phyloP scores from a whole-genome alignment of 306 rosid genomes.

The Begonia loranthoides region DNA sequence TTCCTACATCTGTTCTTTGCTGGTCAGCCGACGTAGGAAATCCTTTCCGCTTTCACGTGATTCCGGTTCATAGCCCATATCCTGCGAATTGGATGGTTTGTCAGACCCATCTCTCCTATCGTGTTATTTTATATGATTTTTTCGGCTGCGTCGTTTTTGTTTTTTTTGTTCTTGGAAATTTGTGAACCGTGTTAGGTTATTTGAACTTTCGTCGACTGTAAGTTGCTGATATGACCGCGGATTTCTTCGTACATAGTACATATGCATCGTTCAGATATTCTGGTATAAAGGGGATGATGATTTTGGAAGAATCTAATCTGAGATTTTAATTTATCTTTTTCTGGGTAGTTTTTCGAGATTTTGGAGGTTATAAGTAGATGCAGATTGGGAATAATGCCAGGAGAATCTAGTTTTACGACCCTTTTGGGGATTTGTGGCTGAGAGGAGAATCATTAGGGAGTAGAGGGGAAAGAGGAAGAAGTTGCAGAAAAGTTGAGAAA shows the following conservation, averaged over 20 bases:
- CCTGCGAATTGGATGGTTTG: slow-evolving; percentile 8
- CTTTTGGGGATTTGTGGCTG: background rate
- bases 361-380: no score
- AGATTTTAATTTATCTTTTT: no score
- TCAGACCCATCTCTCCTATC: slow-evolving; percentile 5
- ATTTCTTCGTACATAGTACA: no score
- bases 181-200: slow-evolving; percentile 4
- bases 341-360: no score
- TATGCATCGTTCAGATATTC: no score
- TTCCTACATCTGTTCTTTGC: no score
- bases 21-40: no score
- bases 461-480: background rate
- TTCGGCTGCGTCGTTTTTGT: background rate
- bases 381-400: no score
- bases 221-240: no score
- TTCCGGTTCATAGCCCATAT: slow-evolving; percentile 7
- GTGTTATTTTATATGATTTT: background rate
- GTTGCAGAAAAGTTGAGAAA: slow-evolving; percentile 7
- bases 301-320: no score
- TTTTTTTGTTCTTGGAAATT: slow-evolving; percentile 5
- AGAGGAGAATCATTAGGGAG: background rate
- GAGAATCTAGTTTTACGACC: background rate
- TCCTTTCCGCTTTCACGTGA: slow-evolving; percentile 4
- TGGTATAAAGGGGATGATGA: no score
- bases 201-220: slow-evolving; percentile 1